Base-by-base conservation (phyloP, 1,139 yeast genomes). In the Geotrichum australiense region DNA sequence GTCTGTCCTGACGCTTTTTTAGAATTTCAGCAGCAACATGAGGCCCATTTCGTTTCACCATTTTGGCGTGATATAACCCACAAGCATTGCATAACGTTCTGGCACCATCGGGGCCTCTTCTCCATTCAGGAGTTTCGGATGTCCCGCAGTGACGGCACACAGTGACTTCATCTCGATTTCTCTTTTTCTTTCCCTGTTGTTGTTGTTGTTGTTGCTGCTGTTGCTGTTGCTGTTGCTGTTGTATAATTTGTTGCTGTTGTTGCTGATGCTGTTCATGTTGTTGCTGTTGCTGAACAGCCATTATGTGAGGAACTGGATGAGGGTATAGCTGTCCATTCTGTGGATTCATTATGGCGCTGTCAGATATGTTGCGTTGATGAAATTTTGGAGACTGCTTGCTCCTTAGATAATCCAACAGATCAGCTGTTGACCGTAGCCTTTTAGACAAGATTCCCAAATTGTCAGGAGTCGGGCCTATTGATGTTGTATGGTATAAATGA, bases 111-210 rank as follows among this genome's bases (percentile, higher is more conserved):
- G 95, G 95, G 0, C 95, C 95, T 44, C 87, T 70, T 51, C 95
- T 69, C 95, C 96, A 86, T 63, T 86, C 95, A 0, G 95, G 94
- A 1, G 96, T 85, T 47, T 80, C 85, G 2, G 75, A 72, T n/a
- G 83, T 78, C 16, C 81, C 83, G 60, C 96, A 86, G 49, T 81
- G 76, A 46, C 71, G 73, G 56, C 87, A 80, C 28, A 59, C 55
- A 8, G 56, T 51, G 14, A 41, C 41, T 23, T 54, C 57, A 5
- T 39, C 26, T 11, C 42, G 42, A 5, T 29, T 20, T 5, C 42
- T 33, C 38, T 39, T 39, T 29, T 39, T 39, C 5, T 34, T 18
- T 15, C 32, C 11, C 12, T 27, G 41, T 19, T 30, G 41, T 18
- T 37, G 35, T 16, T 23, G 31, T 14, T 34, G 37, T 18, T 30